Evolutionary conservation across 2,329 filamentous ascomycete genomes (phyloP), one percentile per base, ranked within the genome.

Genomic region (Amesomyces nigricolor): DNA sequence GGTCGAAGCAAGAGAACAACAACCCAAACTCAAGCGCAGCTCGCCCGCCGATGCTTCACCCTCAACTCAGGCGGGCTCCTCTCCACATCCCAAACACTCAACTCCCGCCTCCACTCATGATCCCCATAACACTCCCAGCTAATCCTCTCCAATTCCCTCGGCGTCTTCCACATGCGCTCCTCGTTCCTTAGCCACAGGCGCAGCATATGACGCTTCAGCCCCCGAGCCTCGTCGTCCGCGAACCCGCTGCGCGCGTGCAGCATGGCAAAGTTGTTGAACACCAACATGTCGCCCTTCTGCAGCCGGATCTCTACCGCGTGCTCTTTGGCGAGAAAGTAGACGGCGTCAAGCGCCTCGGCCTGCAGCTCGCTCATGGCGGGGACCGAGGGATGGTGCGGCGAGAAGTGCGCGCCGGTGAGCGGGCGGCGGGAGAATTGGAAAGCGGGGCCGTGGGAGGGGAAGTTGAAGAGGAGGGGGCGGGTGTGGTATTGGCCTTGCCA

Each of bases 361-460:
- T 64, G 62, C 1, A 51, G 32, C 37, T 63, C 62, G 3, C 56
- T 62, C 62, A 62, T 63, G 56, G 62, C 56, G 3, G 62, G 62
- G 3, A 64, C 60, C 9, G 42, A n/a, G 0, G 60, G 60, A 48
- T 61, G 57, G 42, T 62, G 62, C 3, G 61, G 61, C 2, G 57
- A 60, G 51, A 63, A 62, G 49, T 56, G 59, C 2, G 58, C 17
- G 22, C 62, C 62, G 1, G 62, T 63, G 0, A 64, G 54, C 1
- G 61, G 62, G 10, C 61, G 61, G 26, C 62, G 61, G 5, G 62
- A 64, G 60, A 60, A 64, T n/a, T 59, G 57, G 53, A 64, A 64
- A 37, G 42, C 57, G 2, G 62, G 62, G 5, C 62, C 60, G 48
- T 59, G 62, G 14, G 9, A n/a, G 3, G 30, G 16, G 40, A 64